Base-by-base conservation (phyloP, 495 filamentous ascomycete genomes). In the Tuber calosporum region DNA sequence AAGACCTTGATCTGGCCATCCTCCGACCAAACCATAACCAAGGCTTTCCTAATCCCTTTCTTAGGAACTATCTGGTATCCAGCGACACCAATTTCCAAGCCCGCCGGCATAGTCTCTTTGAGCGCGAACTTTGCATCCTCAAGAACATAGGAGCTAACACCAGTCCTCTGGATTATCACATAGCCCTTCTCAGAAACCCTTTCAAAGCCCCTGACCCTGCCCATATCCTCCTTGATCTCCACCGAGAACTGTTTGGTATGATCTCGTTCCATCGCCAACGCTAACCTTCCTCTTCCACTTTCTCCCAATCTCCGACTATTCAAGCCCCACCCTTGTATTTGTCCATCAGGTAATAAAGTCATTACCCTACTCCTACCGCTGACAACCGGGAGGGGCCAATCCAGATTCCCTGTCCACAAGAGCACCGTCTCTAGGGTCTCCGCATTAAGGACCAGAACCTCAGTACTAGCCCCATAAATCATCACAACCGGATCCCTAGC, bases 371-470 rank as follows among this genome's bases (percentile, higher is more conserved):
- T 48, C 17, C 78, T 73, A 1, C 66, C 66, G 8, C 70, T 69
- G 58, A 80, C 45, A 2, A 72, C 79, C 6, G 71, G 79, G 15
- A 79, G 40, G 22, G 75, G 73, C 79, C 79, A 81, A 19, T 81
- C 79, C 1, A 71, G 58, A 19, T 74, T 67, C 20, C 79, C 79
- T 6, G 72, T 75, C 79, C 79, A 81, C n/a, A 81, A 68, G 6
- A 78, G n/a, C 34, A 81, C 67, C 0, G 40, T 74, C 73, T 74
- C 76, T 26, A 81, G 68, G 20, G 79, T 81, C 69, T 74, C 75
- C 6, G 79, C 75, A 69, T 74, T 74, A 30, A 81, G 66, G 4
- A 81, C 75, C 6, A 79, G 69, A 34, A 81, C 73, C 45, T 81
- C 75, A 5, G 75, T 79, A 39, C 67, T 76, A 6, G 76, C 74